Evolutionary conservation across 768 basidiomycete species (phyloP), one percentile per base, ranked within the genome.

Genomic region (Mycena metata): DNA sequence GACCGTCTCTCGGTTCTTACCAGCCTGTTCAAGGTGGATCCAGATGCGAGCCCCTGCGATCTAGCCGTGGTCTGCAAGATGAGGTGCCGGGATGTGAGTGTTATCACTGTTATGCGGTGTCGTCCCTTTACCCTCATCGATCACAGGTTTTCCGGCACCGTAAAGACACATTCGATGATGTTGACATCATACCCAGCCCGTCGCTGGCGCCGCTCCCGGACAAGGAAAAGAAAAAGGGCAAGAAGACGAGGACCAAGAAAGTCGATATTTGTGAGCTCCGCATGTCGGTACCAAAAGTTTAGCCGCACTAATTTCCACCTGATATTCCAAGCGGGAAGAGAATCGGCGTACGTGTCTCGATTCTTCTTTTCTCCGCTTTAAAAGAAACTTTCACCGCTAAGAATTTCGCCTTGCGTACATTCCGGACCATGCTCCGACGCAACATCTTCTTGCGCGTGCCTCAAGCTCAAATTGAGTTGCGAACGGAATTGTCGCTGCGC

Each of bases 11-110:
- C 73, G 4, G 67, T 74, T 2, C 74, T 88, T 1, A 52, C 72
- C 16, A 80, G 80, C 39, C 64, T 86, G 0, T 73, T 89, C 12
- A 79, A 78, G 16, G 71, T 86, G 33, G 74, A 79, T 13, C 86
- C 88, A 10, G 83, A 89, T 61, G 66, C 82, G 23, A 69, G 74
- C 19, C 87, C 88, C 0, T 90, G 89, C 67, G 79, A 86, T 67
- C 67, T 89, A 30, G 83, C 88, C 21, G 67, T 77, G 1, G 80
- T 89, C 35, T 85, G 84, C 52, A 79, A 82, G 13, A 85, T 81
- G 65, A 79, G 82, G 12, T 90, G 89, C 64, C 75, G 76, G 33
- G 81, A 89, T 77, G 88, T 85, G 67, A 41, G 69, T 65, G 17
- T 67, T 76, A 49, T 9, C 24, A 19, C 24, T 21, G 41, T 33